These are phyloP conservation scores for Selaginella tamariscina DNA, from an alignment of 75 land plant genomes.

Conservation along the genomic window DNA sequence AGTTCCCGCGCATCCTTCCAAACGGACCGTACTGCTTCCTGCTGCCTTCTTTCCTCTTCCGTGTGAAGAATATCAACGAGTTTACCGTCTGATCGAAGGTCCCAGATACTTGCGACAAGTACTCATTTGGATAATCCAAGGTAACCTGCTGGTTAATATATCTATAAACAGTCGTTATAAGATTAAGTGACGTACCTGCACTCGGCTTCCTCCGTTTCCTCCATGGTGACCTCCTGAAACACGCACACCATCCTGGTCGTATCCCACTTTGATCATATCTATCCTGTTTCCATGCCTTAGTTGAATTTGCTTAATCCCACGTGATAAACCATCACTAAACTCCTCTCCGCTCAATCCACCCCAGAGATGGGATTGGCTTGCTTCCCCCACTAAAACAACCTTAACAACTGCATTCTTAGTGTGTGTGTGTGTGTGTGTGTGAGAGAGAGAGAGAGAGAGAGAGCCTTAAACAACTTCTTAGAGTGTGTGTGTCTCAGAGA, in stretches of 20 bases:
- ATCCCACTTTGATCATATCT: not conserved
- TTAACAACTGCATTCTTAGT: too few species aligned
- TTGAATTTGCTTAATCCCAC: not conserved
- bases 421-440: too few species aligned
- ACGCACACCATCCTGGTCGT: not conserved
- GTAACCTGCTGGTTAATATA: not conserved
- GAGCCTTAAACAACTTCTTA: too few species aligned
- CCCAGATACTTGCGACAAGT: not conserved
- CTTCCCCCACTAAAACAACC: not conserved
- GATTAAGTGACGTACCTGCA: not conserved
- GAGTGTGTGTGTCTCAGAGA: too few species aligned
- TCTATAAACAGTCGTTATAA: not conserved
- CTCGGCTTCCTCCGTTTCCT: not conserved
- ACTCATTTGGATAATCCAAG: not conserved
- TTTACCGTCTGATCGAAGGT: not conserved
- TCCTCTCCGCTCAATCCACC: not conserved
- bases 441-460: too few species aligned
- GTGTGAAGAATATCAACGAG: not conserved
- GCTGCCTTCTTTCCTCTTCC: conserved; percentile 12
- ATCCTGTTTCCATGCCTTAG: not conserved
- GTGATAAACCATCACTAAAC: not conserved
- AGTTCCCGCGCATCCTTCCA: conserved; percentile 23
- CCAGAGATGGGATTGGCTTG: not conserved
- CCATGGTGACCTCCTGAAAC: not conserved
- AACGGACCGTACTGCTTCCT: conserved; percentile 23